Evolutionary conservation across 495 filamentous ascomycete species (phyloP), one percentile per base, ranked within the genome.

Genomic region (Daldinia concentrica): DNA sequence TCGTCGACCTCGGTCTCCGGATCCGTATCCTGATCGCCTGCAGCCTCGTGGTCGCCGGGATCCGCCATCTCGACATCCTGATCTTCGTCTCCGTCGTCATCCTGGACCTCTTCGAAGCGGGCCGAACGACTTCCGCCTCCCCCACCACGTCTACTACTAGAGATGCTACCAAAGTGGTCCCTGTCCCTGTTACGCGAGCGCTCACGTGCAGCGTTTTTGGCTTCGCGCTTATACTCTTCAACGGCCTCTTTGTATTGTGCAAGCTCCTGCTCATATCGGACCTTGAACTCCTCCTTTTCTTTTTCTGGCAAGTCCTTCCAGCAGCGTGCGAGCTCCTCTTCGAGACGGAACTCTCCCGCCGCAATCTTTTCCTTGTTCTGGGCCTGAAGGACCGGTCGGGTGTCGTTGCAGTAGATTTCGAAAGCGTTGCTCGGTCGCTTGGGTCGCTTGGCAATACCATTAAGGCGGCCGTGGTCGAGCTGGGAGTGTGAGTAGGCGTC

Each of bases 391-490:
- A 79, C 48, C 2, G 79, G 75, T 32, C 84, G 75, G 12, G 76
- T 77, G 52, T 86, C 83, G 55, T 82, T 79, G 68, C 81, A 85
- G 75, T 84, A 87, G 12, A 87, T 76, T 37, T 87, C 84, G 71
- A 87, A 87, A 4, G 84, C 82, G 58, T 72, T 84, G 59, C 78
- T 81, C 6, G 82, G 80, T 45, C 80, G 81, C 61, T 81, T 79
- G 1, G 81, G 80, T 14, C 75, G 74, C 64, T 81, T 80, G 39
- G 75, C 60, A 4, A 71, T 17, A 19, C 74, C 77, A 43, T 77
- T 78, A 43, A 73, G 59, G 11, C 64, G 39, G 19, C 58, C 15
- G 9, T 69, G 57, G 58, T 77, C 73, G 58, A 74, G 62, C 63
- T 78, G 76, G 45, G 78, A 79, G 55, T 80, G 69, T 15, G 80